Base-by-base conservation (phyloP, 108 stramenopile species). In the Skeletonema marinoi region DNA sequence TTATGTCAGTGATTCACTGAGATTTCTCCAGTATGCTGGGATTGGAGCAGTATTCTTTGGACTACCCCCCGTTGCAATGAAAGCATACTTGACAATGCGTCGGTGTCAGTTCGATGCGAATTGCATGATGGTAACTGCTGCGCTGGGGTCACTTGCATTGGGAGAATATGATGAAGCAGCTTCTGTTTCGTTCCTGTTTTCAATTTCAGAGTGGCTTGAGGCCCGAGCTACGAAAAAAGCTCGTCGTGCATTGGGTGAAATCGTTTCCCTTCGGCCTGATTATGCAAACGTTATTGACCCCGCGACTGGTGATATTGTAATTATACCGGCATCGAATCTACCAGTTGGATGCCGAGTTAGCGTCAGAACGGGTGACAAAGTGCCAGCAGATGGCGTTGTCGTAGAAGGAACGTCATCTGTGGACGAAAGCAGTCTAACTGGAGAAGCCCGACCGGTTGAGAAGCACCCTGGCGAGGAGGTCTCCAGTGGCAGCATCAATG, bases 401-500 rank as follows among this genome's bases (percentile, higher is more conserved):
- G 66, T 96, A 6, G 88, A 90, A 54, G 98, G 98, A 25, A 77
- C 72, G 6, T 90, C 88, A 6, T 66, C 85, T 8, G 85, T 97
- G n/a, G 97, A 98, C 80, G 98, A 98, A 87, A 93, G 93, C 30
- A 92, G 90, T 71, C 86, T 98, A 32, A 98, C 96, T 12, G 98
- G 97, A 33, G 96, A 98, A 83, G 75, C 94, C 2, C 32, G 74
- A 39, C 96, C 96, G 17, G 85, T 96, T 0, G 70, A 70, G 3
- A 97, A 97, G 75, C 65, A 33, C 3, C 66, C 71, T 2, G 90
- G 91, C 11, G 90, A 88, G 66, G 61, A 64, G 9, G 95, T 97
- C 16, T 81, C 83, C 30, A 92, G 92, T 39, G 96, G 95, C 50
- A 92, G 93, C 7, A 90, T 97, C 68, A 97, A 95, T 78, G 73